Percentiles rank a stretch among this genome's conserved stretches.
Evolutionary conservation across 2,329 filamentous ascomycete genomes (phyloP).

Genomic region (Neopestalotiopsis rosae): DNA sequence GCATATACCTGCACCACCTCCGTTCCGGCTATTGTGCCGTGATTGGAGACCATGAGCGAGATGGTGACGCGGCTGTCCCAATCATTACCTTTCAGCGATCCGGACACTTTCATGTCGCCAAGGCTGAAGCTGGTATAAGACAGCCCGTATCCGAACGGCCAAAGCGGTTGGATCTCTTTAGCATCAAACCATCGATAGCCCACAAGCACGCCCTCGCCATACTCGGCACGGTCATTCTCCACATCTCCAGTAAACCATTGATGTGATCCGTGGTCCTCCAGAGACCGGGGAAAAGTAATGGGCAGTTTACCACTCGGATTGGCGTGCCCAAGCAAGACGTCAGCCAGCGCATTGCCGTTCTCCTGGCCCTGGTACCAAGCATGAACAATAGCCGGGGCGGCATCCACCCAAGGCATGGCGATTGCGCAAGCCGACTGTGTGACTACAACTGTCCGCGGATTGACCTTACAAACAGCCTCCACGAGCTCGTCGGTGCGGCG

Average conservation of each 20-base stretch:
- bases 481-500: not conserved
- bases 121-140: not conserved
- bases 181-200: constrained; percentile 3
- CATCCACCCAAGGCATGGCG: not conserved
- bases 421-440: not conserved
- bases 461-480: not conserved
- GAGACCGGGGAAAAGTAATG: not conserved
- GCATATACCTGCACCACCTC: not conserved
- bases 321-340: not conserved
- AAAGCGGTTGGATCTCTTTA: not conserved
- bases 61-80: not conserved
- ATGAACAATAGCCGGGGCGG: not conserved
- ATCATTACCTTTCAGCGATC: not conserved
- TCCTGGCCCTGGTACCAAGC: constrained; percentile 10
- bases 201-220: constrained; percentile 2
- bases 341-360: constrained; percentile 4
- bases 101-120: not conserved
- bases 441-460: not conserved
- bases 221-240: not conserved
- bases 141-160: not conserved
- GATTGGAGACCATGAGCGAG: not conserved
- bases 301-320: not conserved
- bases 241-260: not conserved
- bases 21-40: not conserved
- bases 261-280: constrained; percentile 4